A percentile compares a stretch with the other conserved stretches of the same genome.
Conservation (phyloP, 176 grass and related monocot genomes). For the Sorghum bicolor region Sorghum_bicolor_NCBIv3 NC_012870.2:5941001-5941500, state of each 20-base stretch:
- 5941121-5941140: constrained; percentile 65
- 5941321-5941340: constrained; percentile 78
- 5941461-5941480: constrained; percentile 59
- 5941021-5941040: neutral
- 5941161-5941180: constrained; percentile 71
- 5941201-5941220: constrained; percentile 57
- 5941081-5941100: constrained; percentile 56
- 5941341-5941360: constrained; percentile 98
- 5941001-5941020: neutral
- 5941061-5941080: constrained; percentile 36
- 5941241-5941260: constrained; percentile 85
- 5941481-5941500: constrained; percentile 72
- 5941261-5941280: constrained; percentile 75
- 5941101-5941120: constrained; percentile 86
- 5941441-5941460: constrained; percentile 73
- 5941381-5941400: constrained; percentile 79
- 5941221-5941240: constrained; percentile 93
- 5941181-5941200: constrained; percentile 89
- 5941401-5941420: constrained; percentile 87
- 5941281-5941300: constrained; percentile 85
- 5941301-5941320: constrained; percentile 95
- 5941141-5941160: constrained; percentile 75
- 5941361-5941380: constrained; percentile 94
- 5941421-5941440: constrained; percentile 84
- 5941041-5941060: constrained; percentile 35